Base-by-base conservation (phyloP, 495 filamentous ascomycete genomes). In the Xylaria grammica region DNA sequence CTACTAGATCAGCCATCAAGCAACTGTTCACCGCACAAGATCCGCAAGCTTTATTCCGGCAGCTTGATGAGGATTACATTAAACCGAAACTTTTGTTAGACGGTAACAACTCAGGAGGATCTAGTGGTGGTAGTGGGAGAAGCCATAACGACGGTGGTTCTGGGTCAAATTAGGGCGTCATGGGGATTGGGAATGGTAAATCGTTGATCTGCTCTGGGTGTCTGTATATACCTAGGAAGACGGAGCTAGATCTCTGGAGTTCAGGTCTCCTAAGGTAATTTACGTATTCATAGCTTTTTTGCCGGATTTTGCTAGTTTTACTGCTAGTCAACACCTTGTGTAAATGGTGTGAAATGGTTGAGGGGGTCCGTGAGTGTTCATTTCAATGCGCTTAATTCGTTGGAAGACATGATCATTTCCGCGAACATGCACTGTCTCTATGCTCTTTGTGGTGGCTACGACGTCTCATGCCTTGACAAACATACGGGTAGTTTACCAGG, bases 21-120 rank as follows among this genome's bases (percentile, higher is more conserved):
- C 89, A 91, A 45, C 61, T 83, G 20, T 78, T 81, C 19, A 87
- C 90, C 13, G 81, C 87, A 0, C 94, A 97, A 42, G 96, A 99
- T 74, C 94, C 97, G 53, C 91, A 90, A 20, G 91, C 89, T 15
- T 89, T 95, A 85, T 97, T 99, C 75, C 88, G 88, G 62, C 94
- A 97, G 76, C 78, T 99, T 57, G 95, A 99, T 75, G 95, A 99
- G 75, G 92, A 91, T 30, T 98, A 91, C 75, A 96, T 99, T 75
- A 99, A 99, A 81, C 95, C 95, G 10, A 92, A 86, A 68, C 81
- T 99, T 58, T 76, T 99, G 61, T 84, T 99, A 40, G 94, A 98
- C 80, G 78, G 77, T 13, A 79, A 77, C 22, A 69, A 68, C 50
- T 45, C 66, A 3, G 71, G 68, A 24, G 42, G 60, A 24, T 49